Percentiles rank a stretch among this genome's conserved stretches.
Conservation (phyloP, 371 early-diverging fungal species). For the Choanephora cucurbitarum region DNA sequence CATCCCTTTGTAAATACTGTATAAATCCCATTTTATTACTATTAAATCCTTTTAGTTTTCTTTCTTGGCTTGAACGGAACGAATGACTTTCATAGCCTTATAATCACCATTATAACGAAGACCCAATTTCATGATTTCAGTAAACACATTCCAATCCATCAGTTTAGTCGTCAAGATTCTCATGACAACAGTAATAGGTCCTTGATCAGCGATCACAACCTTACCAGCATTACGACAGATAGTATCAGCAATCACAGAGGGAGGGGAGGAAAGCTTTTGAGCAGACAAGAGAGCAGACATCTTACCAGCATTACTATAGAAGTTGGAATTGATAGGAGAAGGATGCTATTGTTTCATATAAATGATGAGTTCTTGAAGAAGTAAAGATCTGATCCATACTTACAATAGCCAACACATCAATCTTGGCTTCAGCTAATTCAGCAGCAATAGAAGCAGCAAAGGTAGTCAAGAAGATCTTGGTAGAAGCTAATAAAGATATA, state of each 20-base stretch:
- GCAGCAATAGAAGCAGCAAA: constrained; percentile 62
- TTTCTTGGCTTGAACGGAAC: constrained; percentile 22
- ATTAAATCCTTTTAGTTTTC: background rate
- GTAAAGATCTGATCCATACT: no score
- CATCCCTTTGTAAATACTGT: constrained; percentile 19
- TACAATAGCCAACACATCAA: constrained; percentile 63
- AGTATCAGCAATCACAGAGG: constrained; percentile 58
- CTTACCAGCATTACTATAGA: constrained; percentile 60
- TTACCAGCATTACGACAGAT: constrained; percentile 61
- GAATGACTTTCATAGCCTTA: constrained; percentile 50
- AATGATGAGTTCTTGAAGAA: no score
- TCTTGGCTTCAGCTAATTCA: constrained; percentile 55
- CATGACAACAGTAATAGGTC: constrained; percentile 56
- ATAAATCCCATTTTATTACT: background rate
- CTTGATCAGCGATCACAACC: constrained; percentile 60
- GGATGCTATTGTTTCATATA: constrained; percentile 46
- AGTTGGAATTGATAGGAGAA: constrained; percentile 61
- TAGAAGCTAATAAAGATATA: constrained; percentile 48
- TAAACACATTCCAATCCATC: constrained; percentile 54
- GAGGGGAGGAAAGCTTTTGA: constrained; percentile 52
- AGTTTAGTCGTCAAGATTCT: constrained; percentile 46
- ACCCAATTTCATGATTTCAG: constrained; percentile 52
- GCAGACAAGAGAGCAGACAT: constrained; percentile 51
- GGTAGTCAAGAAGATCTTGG: constrained; percentile 61
- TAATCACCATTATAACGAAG: constrained; percentile 55